A percentile compares a stretch with the other conserved stretches of the same genome.
These are phyloP conservation scores for Ustilago hordei DNA, from an alignment of 1,284 basidiomycete species.

Conservation along the genomic window DNA sequence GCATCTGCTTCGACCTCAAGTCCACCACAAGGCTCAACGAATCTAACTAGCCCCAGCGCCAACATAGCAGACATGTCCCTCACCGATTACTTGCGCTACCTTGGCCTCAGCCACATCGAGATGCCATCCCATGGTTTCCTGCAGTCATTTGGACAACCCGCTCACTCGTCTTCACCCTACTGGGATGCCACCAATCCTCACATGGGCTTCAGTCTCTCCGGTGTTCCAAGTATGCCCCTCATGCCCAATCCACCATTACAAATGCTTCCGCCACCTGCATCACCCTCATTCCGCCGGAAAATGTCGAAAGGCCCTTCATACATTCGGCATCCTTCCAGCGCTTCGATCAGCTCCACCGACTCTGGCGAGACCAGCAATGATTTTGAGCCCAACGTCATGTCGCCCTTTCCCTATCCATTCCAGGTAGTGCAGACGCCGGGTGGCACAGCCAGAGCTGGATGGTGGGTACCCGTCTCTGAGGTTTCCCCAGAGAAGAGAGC, in stretches of 20 bases:
- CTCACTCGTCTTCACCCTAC: slow-evolving; percentile 11
- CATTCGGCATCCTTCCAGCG: slow-evolving; percentile 21
- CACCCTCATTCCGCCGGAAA: slow-evolving; percentile 42
- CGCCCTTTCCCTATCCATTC: slow-evolving; percentile 56
- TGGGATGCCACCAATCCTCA: slow-evolving; percentile 46
- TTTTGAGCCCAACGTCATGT: slow-evolving; percentile 50
- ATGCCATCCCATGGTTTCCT: slow-evolving; percentile 50
- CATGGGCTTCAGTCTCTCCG: slow-evolving; percentile 55
- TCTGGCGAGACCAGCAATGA: slow-evolving; percentile 29
- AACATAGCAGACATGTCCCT: slow-evolving; percentile 27
- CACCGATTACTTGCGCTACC: slow-evolving; percentile 43
- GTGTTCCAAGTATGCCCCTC: slow-evolving; percentile 62
- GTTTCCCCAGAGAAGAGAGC: slow-evolving; percentile 43
- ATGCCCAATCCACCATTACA: slow-evolving; percentile 60
- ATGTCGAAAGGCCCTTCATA: slow-evolving; percentile 11
- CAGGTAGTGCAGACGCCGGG: slow-evolving; percentile 63
- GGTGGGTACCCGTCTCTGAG: slow-evolving; percentile 60
- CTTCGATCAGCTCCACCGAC: slow-evolving; percentile 30
- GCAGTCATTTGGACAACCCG: slow-evolving; percentile 43
- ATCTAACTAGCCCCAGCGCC: neutral
- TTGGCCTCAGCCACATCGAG: slow-evolving; percentile 53
- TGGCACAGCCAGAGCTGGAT: slow-evolving; percentile 58
- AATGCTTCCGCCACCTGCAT: slow-evolving; percentile 60
- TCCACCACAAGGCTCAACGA: neutral
- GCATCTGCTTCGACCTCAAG: neutral